These are phyloP conservation scores for Boletus rubescentipes DNA, from an alignment of 768 basidiomycete species.

Conservation along the genomic window DNA sequence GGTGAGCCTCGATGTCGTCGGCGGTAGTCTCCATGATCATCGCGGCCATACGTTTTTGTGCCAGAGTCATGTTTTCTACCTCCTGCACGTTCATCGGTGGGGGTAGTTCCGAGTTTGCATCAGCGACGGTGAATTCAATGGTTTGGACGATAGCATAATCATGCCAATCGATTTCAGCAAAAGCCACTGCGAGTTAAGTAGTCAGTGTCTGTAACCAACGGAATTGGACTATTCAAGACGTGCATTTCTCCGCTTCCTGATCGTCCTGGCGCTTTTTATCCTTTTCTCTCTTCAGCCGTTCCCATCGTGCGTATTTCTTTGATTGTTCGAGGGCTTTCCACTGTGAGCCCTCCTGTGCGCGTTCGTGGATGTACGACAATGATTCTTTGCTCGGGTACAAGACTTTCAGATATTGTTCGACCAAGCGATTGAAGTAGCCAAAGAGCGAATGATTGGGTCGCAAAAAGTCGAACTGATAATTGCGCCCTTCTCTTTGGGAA, in stretches of 20 bases:
- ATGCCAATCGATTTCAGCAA: conserved; percentile 99
- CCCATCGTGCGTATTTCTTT: conserved; percentile 83
- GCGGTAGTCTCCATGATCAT: conserved; percentile 97
- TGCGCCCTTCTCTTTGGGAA: conserved; percentile 85
- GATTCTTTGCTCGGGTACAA: conserved; percentile 78
- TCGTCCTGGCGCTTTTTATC: conserved; percentile 88
- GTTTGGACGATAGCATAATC: conserved; percentile 98
- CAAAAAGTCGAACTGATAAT: conserved; percentile 98
- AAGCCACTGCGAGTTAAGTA: conserved; percentile 59
- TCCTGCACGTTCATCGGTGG: conserved; percentile 96
- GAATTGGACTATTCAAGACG: conserved; percentile 30
- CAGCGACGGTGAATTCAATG: conserved; percentile 94
- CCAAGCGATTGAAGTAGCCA: conserved; percentile 94
- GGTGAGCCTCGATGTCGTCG: conserved; percentile 81
- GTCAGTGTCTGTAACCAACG: conserved; percentile 1
- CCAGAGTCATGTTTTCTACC: conserved; percentile 93
- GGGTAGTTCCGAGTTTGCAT: conserved; percentile 87
- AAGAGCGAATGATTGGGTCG: conserved; percentile 95
- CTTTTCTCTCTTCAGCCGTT: conserved; percentile 76
- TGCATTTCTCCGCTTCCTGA: conserved; percentile 85
- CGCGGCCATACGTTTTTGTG: conserved; percentile 96
- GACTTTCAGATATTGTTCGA: conserved; percentile 93
- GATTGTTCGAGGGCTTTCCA: conserved; percentile 81
- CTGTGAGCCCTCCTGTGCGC: conserved; percentile 61
- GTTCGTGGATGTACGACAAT: conserved; percentile 70